Evolutionary conservation across 495 filamentous ascomycete genomes (phyloP).

Genomic region (Lasiosphaeria miniovina): DNA sequence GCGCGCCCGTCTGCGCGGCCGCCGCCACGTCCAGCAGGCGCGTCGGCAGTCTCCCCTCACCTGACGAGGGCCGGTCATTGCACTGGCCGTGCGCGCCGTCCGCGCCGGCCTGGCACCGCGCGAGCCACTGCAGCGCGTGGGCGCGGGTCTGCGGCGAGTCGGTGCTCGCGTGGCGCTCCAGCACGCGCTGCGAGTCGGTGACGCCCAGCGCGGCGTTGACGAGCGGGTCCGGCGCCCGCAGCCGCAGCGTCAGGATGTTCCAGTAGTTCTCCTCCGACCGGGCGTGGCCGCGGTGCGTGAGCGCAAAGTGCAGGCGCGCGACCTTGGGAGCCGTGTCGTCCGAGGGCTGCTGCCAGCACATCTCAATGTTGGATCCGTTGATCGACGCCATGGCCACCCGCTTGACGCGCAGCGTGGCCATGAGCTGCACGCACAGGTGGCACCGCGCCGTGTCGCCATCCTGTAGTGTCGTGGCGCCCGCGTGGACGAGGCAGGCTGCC

Average conservation of each 20-base stretch:
- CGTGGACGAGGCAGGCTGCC: conserved; percentile 3
- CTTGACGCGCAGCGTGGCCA: conserved; percentile 14
- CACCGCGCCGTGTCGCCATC: conserved; percentile 1
- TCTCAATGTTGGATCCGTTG: conserved; percentile 13
- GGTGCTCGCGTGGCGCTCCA: conserved; percentile 8
- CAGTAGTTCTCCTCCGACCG: conserved; percentile 7
- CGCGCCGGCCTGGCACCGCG: conserved; percentile 5
- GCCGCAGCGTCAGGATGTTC: conserved; percentile 8
- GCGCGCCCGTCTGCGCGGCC: background rate
- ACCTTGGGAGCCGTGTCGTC: background rate
- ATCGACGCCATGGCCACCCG: conserved; percentile 11
- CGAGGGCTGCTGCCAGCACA: conserved; percentile 9
- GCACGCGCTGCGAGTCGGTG: too few relatives aligned
- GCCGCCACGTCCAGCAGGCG: background rate
- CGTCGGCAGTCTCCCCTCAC: conserved; percentile 1
- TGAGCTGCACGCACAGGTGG: conserved; percentile 10
- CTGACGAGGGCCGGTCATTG: background rate
- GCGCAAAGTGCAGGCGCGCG: conserved; percentile 5
- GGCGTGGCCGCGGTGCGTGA: conserved; percentile 5
- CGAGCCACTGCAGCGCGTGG: conserved; percentile 2
- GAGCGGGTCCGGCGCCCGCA: background rate
- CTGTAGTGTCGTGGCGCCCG: conserved; percentile 1
- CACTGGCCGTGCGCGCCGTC: conserved; percentile 9
- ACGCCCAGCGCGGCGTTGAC: background rate
- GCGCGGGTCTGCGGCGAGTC: conserved; percentile 1